Evolutionary conservation across 805 yeast species (phyloP).

Genomic region (Wickerhamiella galacta): DNA sequence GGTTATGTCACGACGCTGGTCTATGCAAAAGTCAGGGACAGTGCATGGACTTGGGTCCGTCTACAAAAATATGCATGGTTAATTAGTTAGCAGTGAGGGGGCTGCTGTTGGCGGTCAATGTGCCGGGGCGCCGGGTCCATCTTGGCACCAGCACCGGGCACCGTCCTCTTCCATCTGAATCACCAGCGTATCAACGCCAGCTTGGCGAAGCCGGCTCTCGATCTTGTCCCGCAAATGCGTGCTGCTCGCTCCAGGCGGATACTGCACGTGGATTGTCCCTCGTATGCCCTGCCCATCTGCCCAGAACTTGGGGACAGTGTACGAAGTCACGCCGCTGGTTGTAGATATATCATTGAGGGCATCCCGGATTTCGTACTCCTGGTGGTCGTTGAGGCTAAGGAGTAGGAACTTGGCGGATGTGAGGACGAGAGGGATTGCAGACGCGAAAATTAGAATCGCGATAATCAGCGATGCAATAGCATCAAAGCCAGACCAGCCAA

Average conservation of each 20-base stretch:
- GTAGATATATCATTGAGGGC: constrained; percentile 50
- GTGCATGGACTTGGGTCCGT: neutral
- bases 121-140: neutral
- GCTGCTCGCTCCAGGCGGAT: constrained; percentile 44
- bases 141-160: constrained; percentile 53
- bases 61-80: neutral
- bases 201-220: constrained; percentile 33
- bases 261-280: constrained; percentile 77
- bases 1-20: too few relatives aligned
- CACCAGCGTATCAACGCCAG: constrained; percentile 36
- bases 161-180: constrained; percentile 53
- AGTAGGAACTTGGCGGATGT: constrained; percentile 65
- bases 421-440: constrained; percentile 70
- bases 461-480: constrained; percentile 84
- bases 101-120: too few relatives aligned
- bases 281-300: constrained; percentile 36
- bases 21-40: too few relatives aligned
- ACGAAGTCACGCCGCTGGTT: constrained; percentile 68
- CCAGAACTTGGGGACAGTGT: constrained; percentile 88
- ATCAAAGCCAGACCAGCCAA: constrained; percentile 69
- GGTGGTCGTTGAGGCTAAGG: constrained; percentile 39
- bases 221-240: constrained; percentile 44
- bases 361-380: constrained; percentile 46
- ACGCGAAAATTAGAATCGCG: constrained; percentile 58
- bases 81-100: too few relatives aligned